phyloP scores from a whole-genome alignment of 345 rosid genomes.

The Populus tremula region DNA sequence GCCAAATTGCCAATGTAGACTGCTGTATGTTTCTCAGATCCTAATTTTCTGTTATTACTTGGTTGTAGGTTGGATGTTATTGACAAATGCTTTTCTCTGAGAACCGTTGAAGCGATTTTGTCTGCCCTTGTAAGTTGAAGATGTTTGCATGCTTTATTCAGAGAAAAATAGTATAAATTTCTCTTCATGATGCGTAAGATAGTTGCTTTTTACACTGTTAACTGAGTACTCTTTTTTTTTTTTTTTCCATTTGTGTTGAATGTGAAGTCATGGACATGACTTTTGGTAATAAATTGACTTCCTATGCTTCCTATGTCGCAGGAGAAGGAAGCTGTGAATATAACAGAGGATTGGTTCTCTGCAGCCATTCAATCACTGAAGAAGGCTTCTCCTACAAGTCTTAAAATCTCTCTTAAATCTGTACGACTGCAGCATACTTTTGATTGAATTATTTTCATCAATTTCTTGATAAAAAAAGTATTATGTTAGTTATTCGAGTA shows the following conservation, averaged over 20 bases:
- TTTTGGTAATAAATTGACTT: slow-evolving; percentile 6
- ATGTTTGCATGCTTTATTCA: background rate
- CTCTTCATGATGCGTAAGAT: background rate
- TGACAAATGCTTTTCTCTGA: slow-evolving; percentile 66
- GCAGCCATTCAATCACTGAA: slow-evolving; percentile 50
- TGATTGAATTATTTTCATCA: background rate
- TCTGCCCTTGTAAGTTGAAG: slow-evolving; percentile 67
- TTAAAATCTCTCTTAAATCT: slow-evolving; percentile 76
- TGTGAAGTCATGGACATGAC: slow-evolving; percentile 1
- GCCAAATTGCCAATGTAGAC: no score
- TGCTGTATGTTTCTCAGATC: background rate
- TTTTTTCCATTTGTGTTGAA: background rate
- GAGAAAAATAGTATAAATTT: background rate
- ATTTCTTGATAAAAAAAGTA: background rate
- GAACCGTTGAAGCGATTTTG: slow-evolving; percentile 77
- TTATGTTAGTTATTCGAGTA: no score
- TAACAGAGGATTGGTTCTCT: slow-evolving; percentile 56
- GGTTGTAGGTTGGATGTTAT: slow-evolving; percentile 68
- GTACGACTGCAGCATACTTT: slow-evolving; percentile 35
- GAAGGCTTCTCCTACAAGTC: slow-evolving; percentile 85
- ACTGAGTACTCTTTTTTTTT: background rate
- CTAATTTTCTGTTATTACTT: slow-evolving; percentile 5
- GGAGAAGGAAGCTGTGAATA: slow-evolving; percentile 52
- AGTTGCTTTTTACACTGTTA: slow-evolving; percentile 3
- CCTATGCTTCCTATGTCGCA: slow-evolving; percentile 21